Evolutionary conservation across 495 filamentous ascomycete species (phyloP), one percentile per base, ranked within the genome.

Genomic region (Elasticomyces elasticus): DNA sequence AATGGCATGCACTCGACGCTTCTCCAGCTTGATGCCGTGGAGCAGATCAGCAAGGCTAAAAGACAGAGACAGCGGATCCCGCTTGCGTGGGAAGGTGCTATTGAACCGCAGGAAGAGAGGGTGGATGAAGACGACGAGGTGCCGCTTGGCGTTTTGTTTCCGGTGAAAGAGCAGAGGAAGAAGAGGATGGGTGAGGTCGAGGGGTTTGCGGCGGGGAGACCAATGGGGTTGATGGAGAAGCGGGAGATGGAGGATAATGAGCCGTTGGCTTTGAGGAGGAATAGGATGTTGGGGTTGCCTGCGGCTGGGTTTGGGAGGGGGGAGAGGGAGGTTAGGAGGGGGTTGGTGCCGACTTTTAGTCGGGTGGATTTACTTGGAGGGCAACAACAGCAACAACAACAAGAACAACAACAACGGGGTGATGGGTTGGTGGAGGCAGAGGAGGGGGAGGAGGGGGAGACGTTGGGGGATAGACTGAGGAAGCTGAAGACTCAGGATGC

Each of bases 161-260:
- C 81, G 0, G 73, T 78, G 19, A 82, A 82, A 60, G 64, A 76
- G 9, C 71, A 72, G 30, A 75, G 81, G 35, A 79, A 33, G 77
- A 82, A 26, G 37, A 33, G 46, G 27, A 51, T 51, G 10, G 54
- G 57, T 9, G 53, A 52, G 23, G 50, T 22, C 5, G 31, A 25
- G 12, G 66, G 69, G 23, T 68, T 60, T 61, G 71, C n/a, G n/a
- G n/a, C n/a, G n/a, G n/a, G 83, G 43, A 78, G 86, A 17, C 89
- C 91, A 0, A 64, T 90, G 20, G 92, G 92, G 13, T 70, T 98
- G 19, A 83, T 98, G 74, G 89, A 90, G 64, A 79, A 78, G 62
- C 79, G 85, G 9, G 80, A 94, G 49, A 69, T 91, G 57, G 92
- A 98, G 67, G 92, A 97, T 59, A 88, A 85, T 45, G 92, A 98